phyloP scores from a whole-genome alignment of 73 alveolate species.

The Urostyla sp. region DNA sequence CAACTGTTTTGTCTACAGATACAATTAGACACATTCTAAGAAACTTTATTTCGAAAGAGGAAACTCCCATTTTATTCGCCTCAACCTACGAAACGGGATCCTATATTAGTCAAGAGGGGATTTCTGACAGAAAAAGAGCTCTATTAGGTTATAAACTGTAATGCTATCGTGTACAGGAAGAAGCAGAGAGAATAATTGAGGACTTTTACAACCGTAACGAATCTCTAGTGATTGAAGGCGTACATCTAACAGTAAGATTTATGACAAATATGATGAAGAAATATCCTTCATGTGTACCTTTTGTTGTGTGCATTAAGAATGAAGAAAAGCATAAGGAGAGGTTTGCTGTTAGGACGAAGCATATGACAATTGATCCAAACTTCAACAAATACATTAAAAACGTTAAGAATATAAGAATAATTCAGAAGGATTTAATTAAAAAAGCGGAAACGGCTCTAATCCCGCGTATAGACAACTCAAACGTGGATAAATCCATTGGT shows the following conservation, averaged over 20 bases:
- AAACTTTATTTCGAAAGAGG: constrained; percentile 79
- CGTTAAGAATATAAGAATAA: constrained; percentile 77
- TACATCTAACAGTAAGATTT: constrained; percentile 77
- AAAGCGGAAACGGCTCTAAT: constrained; percentile 84
- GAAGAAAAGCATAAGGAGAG: constrained; percentile 87
- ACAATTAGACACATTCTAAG: constrained; percentile 87
- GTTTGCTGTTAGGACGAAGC: constrained; percentile 88
- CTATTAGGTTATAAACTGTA: constrained; percentile 79
- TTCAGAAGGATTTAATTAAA: constrained; percentile 75
- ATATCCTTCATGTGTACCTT: constrained; percentile 79
- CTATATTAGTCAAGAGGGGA: constrained; percentile 38
- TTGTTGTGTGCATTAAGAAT: constrained; percentile 75
- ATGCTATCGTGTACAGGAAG: constrained; percentile 71
- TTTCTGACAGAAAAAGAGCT: constrained; percentile 74
- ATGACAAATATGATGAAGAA: constrained; percentile 80
- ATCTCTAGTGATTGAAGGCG: constrained; percentile 88
- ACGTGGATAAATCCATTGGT: constrained; percentile 84
- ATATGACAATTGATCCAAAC: constrained; percentile 88
- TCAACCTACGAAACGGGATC: constrained; percentile 87
- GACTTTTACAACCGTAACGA: constrained; percentile 70
- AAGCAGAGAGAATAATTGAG: constrained; percentile 78
- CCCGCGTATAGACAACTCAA: constrained; percentile 86
- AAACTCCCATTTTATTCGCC: constrained; percentile 81
- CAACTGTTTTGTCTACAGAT: constrained; percentile 84
- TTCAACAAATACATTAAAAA: constrained; percentile 79